Base-by-base conservation (phyloP, 345 rosid genomes). In the Populus davidiana region DNA sequence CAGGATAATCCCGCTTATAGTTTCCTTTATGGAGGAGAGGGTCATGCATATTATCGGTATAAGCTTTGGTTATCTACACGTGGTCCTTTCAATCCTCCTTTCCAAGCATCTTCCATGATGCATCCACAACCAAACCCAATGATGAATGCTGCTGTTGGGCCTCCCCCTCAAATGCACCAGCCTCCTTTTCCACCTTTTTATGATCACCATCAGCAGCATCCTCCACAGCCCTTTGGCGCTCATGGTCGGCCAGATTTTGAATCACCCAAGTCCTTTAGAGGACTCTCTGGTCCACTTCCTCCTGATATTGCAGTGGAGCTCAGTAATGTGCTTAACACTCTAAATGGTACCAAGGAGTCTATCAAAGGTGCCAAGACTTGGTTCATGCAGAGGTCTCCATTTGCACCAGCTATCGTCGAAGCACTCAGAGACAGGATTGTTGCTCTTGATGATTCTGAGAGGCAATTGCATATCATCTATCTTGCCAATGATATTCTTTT, bases 301-400 rank as follows among this genome's bases (percentile, higher is more conserved):
- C 80, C 94, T 73, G 99, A 96, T 86, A 92, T 96, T 85, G 91
- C 91, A 44, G 62, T 88, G 77, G 99, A 96, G 81, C 97, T 96
- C 70, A 88, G 71, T 66, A 82, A 87, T 73, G 89, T 96, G 67
- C 84, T 96, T 71, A 88, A 85, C 76, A 91, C 88, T 85, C 94
- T 96, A 64, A 94, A 86, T 70, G 98, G 99, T 13, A 96, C 99
- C 66, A 96, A 96, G 87, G 99, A 96, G 79, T 94, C 99, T 10
- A 96, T 96, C 81, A 96, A 96, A 85, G 88, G 97, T 80, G 94
- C 98, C 73, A 96, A 96, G 89, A 83, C 85, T 87, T 96, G 99
- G 99, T 96, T 96, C 87, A 94, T 90, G 97, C 98, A 96, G 83
- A 91, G 98, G 80, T 87, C 95, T 84, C 89, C 95, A 38, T 96